Evolutionary conservation across 371 early-diverging fungal species (phyloP), one percentile per base, ranked within the genome.

Genomic region (Mucor indicus): DNA sequence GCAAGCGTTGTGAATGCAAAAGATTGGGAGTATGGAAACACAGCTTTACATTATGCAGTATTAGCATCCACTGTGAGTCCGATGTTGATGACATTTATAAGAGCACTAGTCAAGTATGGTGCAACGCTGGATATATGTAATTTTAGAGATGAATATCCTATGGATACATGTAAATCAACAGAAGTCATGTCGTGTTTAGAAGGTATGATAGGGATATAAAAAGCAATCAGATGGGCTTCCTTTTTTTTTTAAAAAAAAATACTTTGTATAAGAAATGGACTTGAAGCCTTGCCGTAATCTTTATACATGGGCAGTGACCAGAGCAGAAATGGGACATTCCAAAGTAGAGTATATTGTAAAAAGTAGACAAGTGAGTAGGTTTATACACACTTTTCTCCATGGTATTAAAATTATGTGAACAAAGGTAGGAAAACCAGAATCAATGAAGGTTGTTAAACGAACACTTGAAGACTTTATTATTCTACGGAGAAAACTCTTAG

Each of bases 391-490:
- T 27, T 1, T 42, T 13, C 17, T 23, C 4, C 17, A n/a, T n/a
- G n/a, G n/a, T n/a, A n/a, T n/a, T n/a, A n/a, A n/a, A n/a, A n/a
- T n/a, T n/a, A n/a, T n/a, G n/a, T n/a, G n/a, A n/a, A n/a, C n/a
- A 13, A 39, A 75, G 67, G 56, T 51, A 1, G 52, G 44, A 4
- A 60, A 57, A 27, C 53, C 58, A 20, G 49, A 62, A 8, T 53
- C 64, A 12, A 69, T 73, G 45, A 50, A 50, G 11, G 62, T 60
- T 1, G 72, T 79, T 35, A 51, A 59, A 16, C 50, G 79, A 38
- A 62, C 55, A 15, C 19, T 75, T 23, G 61, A 77, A 19, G 81
- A 81, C 20, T 81, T 81, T 45, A 15, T 55, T 23, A 62, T 75
- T 20, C 38, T 81, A 17, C 53, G 72, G 5, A 55, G 66, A 31